Conservation (phyloP, 1,284 basidiomycete genomes). For the Microbotryum violaceum region DNA sequence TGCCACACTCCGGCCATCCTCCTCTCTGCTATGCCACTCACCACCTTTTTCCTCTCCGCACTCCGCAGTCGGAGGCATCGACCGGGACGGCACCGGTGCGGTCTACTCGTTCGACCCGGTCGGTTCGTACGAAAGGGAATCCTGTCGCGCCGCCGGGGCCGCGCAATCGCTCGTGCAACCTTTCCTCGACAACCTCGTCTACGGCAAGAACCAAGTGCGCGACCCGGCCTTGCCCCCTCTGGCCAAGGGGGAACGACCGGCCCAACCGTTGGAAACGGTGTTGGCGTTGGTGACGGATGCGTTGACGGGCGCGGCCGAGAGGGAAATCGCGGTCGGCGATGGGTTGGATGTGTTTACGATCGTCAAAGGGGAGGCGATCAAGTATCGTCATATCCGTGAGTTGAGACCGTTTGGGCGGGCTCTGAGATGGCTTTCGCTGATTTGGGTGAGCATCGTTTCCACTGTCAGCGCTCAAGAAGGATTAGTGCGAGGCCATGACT, state of each 20-base stretch:
- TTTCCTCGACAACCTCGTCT: conserved; percentile 95
- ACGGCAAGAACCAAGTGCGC: conserved; percentile 82
- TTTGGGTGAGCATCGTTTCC: no score
- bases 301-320: conserved; percentile 85
- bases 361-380: conserved; percentile 3
- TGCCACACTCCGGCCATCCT: not conserved
- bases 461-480: no score
- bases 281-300: conserved; percentile 83
- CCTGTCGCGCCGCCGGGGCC: conserved; percentile 85
- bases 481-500: no score
- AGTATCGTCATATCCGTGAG: not conserved
- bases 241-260: conserved; percentile 48
- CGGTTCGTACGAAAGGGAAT: conserved; percentile 88
- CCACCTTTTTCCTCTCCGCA: not conserved
- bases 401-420: not conserved
- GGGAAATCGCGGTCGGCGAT: conserved; percentile 95
- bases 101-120: conserved; percentile 97
- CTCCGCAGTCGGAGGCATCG: conserved; percentile 37
- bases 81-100: conserved; percentile 66
- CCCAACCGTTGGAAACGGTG: conserved; percentile 71
- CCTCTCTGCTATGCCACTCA: not conserved
- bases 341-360: conserved; percentile 66
- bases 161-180: conserved; percentile 85
- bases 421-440: no score
- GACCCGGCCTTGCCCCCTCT: conserved; percentile 41